Base-by-base conservation (phyloP, 2,329 filamentous ascomycete species). In the Myriangium duriaei region DNA sequence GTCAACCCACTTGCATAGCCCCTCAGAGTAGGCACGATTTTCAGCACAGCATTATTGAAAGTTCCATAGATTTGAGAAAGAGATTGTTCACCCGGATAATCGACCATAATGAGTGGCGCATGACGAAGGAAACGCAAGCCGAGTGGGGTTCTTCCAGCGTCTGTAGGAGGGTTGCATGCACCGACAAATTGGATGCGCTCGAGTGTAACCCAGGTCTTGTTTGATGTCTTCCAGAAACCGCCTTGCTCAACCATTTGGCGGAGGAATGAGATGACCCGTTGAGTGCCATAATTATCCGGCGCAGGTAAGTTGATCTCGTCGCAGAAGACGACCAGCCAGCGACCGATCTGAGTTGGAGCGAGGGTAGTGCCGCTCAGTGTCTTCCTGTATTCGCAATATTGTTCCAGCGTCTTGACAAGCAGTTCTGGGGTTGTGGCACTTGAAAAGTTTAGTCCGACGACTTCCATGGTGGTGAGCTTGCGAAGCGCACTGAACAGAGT, bases 351-450 rank as follows among this genome's bases (percentile, higher is more conserved):
- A 5, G 81, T 93, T 0, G 91, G 91, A 15, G 88, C 93, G 47
- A 99, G 80, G 52, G 95, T 81, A 13, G 96, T 86, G 30, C 91
- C 91, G 55, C 91, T 96, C 33, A 96, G 67, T 0, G 91, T 96
- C 72, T 98, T 98, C 68, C 88, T 92, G 65, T 99, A 98, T 62
- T 98, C 91, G 62, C 91, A 99, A 61, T 98, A 95, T 58, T 98
- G 92, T 63, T 98, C 91, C 49, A 99, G 94, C 0, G 92, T 98
- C 70, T 98, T 98, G 67, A 98, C 87, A 45, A 99, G 74, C 17
- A 99, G 75, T 59, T 98, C 92, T 1, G 91, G 92, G 1, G 91
- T 98, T 1, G 92, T 99, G 1, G 91, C 92, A 51, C 91, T 98
- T 4, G 92, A 98, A 60, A 99, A 98, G 63, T 99, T 99, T 57